Base-by-base conservation (phyloP, 495 filamentous ascomycete species). In the Penicillium subrubescens region DNA sequence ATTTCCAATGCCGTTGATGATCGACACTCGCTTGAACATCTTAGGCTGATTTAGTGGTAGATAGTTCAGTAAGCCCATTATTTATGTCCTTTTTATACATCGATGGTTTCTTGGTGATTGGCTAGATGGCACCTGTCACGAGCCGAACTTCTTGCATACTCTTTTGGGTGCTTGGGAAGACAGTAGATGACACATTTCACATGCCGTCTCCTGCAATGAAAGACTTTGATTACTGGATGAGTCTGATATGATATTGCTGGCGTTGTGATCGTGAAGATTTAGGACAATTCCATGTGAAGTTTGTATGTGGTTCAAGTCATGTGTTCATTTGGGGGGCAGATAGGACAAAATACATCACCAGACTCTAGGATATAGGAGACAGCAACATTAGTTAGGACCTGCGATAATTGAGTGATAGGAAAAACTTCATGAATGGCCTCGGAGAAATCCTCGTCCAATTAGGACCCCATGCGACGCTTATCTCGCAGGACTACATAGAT, bases 121-220 rank as follows among this genome's bases (percentile, higher is more conserved):
- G 59, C 43, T 31, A 14, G 7, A 29, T n/a, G 59, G 34, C 31
- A 52, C 25, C 33, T 25, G 34, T 54, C 48, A 54, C 59, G 35
- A 61, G 46, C 44, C 33, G 53, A 35, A 56, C 53, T 19, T 37
- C 31, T 31, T 34, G 53, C 21, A 33, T 56, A 56, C 53, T 52
- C 25, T 6, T 56, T n/a, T 37, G 8, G 53, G 52, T 17, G 2
- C 12, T 31, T 12, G 17, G 31, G 31, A 23, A 21, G 53, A 37
- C 15, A 2, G 12, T 19, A 15, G 31, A 56, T 56, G 53, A 37
- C n/a, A 23, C 53, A 12, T 33, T 56, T 37, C 53, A 56, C 31
- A 21, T 56, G 53, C n/a, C 15, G 3, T 23, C 11, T 1, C n/a
- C 31, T 5, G 8, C 53, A 11, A 5, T 7, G 23, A 7, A 8